phyloP scores from a whole-genome alignment of 176 grass and related monocot genomes.

The Bothriochloa decipiens region DNA sequence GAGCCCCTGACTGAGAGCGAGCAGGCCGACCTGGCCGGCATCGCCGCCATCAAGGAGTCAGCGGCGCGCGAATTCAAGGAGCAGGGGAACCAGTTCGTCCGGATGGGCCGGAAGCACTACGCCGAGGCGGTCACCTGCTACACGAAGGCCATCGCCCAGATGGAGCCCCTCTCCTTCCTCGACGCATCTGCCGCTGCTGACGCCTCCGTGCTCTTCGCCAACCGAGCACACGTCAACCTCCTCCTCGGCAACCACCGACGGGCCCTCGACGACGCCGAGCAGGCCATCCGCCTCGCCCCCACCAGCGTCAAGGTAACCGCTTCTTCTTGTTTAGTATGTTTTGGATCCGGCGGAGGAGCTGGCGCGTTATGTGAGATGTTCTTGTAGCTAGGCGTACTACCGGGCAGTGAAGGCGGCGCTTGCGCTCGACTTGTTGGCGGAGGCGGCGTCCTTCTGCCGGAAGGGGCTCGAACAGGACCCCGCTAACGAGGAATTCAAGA shows the following conservation, averaged over 20 bases:
- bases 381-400: conserved; percentile 79
- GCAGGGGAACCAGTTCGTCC: conserved; percentile 78
- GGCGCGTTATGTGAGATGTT: conserved; percentile 35
- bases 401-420: conserved; percentile 79
- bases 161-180: conserved; percentile 35
- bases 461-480: conserved; percentile 67
- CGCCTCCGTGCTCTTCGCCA: conserved; percentile 80
- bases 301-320: conserved; percentile 73
- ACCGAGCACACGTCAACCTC: conserved; percentile 84
- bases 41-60: conserved; percentile 80
- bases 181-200: conserved; percentile 37
- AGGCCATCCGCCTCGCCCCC: conserved; percentile 63
- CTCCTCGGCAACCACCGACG: conserved; percentile 83
- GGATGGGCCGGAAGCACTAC: conserved; percentile 81
- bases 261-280: conserved; percentile 68
- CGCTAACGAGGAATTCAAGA: conserved; percentile 74
- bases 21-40: conserved; percentile 74
- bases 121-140: conserved; percentile 80
- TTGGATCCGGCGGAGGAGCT: conserved; percentile 6
- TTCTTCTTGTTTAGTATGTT: neutral
- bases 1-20: conserved; percentile 68
- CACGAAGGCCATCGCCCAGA: conserved; percentile 88
- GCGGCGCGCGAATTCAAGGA: conserved; percentile 83
- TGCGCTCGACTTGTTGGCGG: conserved; percentile 57
- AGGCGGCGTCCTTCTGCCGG: conserved; percentile 74